These are phyloP conservation scores for Scenedesmus sp. DNA, from an alignment of 163 green algal species.

Conservation along the genomic window DNA sequence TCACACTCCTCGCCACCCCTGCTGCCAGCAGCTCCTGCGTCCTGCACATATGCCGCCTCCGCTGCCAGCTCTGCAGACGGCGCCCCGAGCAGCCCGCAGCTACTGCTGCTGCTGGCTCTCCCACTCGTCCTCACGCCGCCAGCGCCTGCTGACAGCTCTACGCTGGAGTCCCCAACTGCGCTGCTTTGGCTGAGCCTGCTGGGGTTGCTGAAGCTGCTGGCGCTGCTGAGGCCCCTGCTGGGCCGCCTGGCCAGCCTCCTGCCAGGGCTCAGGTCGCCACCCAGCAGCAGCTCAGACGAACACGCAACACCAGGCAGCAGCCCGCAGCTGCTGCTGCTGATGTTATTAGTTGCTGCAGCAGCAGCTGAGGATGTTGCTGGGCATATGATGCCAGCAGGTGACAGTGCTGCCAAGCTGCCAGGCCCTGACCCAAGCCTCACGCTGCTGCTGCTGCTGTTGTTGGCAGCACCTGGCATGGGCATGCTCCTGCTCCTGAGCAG, in stretches of 20 bases:
- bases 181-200: slow-evolving; percentile 51
- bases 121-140: neutral
- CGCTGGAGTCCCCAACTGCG: neutral
- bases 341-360: slow-evolving; percentile 2
- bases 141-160: neutral
- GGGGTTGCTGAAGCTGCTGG: slow-evolving; percentile 33
- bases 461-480: neutral
- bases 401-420: neutral
- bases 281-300: slow-evolving; percentile 5
- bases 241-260: neutral
- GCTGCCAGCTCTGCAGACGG: neutral
- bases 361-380: neutral
- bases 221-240: neutral
- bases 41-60: neutral
- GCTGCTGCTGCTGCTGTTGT: neutral
- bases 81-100: neutral
- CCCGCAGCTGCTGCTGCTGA: neutral
- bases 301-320: neutral
- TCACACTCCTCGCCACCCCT: neutral
- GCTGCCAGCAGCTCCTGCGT: neutral
- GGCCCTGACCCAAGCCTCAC: neutral
- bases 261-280: neutral
- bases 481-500: slow-evolving; percentile 13
- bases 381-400: neutral
- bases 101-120: neutral